Evolutionary conservation across 1,284 basidiomycete genomes (phyloP).

Genomic region (Apiotrichum gracile): DNA sequence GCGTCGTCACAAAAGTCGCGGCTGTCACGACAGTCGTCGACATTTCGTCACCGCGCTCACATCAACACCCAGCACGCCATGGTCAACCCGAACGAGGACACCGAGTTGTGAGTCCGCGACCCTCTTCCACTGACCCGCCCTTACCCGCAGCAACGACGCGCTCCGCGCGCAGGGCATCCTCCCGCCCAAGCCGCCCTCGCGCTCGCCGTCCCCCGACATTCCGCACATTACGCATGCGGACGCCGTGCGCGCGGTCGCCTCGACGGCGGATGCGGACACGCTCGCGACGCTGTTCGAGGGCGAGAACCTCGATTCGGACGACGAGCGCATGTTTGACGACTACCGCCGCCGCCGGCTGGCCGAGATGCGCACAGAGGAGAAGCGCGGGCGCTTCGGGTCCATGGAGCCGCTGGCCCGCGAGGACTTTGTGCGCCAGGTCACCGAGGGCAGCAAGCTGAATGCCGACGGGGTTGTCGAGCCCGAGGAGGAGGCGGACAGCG

Average conservation of each 20-base stretch:
- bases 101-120: slow-evolving; percentile 68
- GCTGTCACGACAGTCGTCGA: not conserved
- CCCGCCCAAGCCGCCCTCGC: slow-evolving; percentile 63
- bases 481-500: slow-evolving; percentile 32
- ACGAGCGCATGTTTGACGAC: slow-evolving; percentile 66
- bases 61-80: slow-evolving; percentile 15
- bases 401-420: slow-evolving; percentile 86
- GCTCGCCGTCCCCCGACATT: slow-evolving; percentile 60
- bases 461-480: slow-evolving; percentile 56
- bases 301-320: slow-evolving; percentile 67
- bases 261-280: slow-evolving; percentile 59
- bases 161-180: slow-evolving; percentile 86
- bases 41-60: not conserved
- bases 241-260: slow-evolving; percentile 48
- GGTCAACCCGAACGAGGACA: slow-evolving; percentile 75
- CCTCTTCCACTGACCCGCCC: not conserved
- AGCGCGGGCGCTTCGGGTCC: slow-evolving; percentile 70
- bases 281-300: slow-evolving; percentile 59
- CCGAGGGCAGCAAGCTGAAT: slow-evolving; percentile 74
- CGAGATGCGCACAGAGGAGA: slow-evolving; percentile 59
- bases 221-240: slow-evolving; percentile 44
- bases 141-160: slow-evolving; percentile 69
- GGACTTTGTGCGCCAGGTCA: slow-evolving; percentile 91
- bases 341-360: slow-evolving; percentile 63
- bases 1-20: too few species aligned